phyloP scores from a whole-genome alignment of 768 basidiomycete species.

The Psilocybe cubensis region DNA sequence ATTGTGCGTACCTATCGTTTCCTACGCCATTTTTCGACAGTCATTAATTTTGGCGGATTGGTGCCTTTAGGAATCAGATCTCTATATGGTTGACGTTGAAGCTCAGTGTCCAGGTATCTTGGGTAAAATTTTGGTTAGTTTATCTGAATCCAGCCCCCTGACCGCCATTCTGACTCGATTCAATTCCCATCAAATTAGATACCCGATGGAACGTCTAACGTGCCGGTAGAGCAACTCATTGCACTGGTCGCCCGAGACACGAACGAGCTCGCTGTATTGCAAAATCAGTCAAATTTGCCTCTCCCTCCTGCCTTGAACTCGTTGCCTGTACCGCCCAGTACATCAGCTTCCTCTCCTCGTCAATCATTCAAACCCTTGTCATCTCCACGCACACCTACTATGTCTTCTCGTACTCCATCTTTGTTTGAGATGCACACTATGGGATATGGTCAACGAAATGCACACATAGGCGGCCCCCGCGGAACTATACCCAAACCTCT shows the following conservation, averaged over 20 bases:
- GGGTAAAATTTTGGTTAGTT: constrained; percentile 80
- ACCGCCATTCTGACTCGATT: neutral
- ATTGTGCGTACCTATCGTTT: constrained; percentile 52
- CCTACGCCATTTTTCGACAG: neutral
- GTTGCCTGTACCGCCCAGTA: constrained; percentile 27
- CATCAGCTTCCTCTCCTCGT: constrained; percentile 21
- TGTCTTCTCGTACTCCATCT: constrained; percentile 30
- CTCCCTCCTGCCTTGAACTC: constrained; percentile 28
- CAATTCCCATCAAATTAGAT: constrained; percentile 39
- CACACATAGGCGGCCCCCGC: constrained; percentile 22
- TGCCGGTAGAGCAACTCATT: constrained; percentile 51
- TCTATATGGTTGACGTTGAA: constrained; percentile 85
- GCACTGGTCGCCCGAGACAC: constrained; percentile 75
- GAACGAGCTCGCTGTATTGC: constrained; percentile 30
- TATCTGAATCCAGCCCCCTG: neutral
- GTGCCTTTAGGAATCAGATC: constrained; percentile 66
- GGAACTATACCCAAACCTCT: constrained; percentile 4
- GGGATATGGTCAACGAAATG: constrained; percentile 27
- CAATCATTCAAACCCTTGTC: constrained; percentile 26
- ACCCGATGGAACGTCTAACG: constrained; percentile 65
- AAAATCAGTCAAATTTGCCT: constrained; percentile 22
- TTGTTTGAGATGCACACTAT: constrained; percentile 34
- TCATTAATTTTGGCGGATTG: neutral
- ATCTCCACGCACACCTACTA: constrained; percentile 25
- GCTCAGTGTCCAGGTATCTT: constrained; percentile 88